These are phyloP conservation scores for Acacia acuminata DNA, from an alignment of 306 rosid genomes.

Conservation along the genomic window DNA sequence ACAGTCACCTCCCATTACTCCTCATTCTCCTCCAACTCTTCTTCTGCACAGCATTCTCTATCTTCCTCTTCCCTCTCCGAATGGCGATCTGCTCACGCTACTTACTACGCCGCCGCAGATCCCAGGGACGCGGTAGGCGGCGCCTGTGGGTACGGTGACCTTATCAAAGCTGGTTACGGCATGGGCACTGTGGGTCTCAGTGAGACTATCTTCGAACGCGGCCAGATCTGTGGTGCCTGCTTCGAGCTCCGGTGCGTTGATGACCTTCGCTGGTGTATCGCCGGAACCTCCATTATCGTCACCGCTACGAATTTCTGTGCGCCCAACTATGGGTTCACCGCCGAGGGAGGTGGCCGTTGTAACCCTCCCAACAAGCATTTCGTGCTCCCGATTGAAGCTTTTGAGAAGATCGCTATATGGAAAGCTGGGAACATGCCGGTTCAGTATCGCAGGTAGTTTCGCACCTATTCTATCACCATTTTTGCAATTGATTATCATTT, in stretches of 20 bases:
- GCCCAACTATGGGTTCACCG: constrained; percentile 81
- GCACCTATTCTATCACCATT: neutral
- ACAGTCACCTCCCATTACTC: constrained; percentile 54
- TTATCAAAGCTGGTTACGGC: constrained; percentile 71
- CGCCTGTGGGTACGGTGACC: constrained; percentile 94
- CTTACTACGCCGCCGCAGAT: constrained; percentile 87
- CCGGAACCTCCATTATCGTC: constrained; percentile 83
- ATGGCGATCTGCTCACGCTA: constrained; percentile 90
- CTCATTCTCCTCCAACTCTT: constrained; percentile 21
- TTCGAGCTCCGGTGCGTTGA: constrained; percentile 77
- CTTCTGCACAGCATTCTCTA: neutral
- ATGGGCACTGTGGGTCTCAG: constrained; percentile 89
- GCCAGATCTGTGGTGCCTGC: constrained; percentile 99
- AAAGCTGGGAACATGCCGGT: constrained; percentile 97
- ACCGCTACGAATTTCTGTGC: constrained; percentile 93
- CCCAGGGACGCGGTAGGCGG: constrained; percentile 89
- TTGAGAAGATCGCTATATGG: constrained; percentile 98
- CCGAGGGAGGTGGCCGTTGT: constrained; percentile 88
- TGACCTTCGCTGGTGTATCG: constrained; percentile 87
- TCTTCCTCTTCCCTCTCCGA: constrained; percentile 46
- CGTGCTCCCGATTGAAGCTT: constrained; percentile 88
- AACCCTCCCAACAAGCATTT: constrained; percentile 89
- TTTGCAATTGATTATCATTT: neutral
- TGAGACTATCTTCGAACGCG: constrained; percentile 72
- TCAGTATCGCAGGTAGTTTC: constrained; percentile 75